Evolutionary conservation across 176 grass and related monocot species (phyloP), one percentile per base, ranked within the genome.

Genomic region (Oryza longistaminata): DNA sequence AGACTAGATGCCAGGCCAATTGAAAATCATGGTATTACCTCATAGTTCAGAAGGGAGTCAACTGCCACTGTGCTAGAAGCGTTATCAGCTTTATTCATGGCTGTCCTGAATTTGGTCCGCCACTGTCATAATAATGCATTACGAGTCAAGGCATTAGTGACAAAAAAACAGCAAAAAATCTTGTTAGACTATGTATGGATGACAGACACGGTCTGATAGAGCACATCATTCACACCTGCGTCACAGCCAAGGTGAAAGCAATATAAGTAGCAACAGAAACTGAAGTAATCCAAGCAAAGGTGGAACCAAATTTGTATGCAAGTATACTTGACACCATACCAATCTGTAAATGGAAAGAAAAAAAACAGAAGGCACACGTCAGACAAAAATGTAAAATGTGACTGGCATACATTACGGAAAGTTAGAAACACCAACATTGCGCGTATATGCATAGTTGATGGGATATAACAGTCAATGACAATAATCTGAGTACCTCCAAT

Each of bases 271-370:
- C 93, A 85, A 98, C 96, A 64, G 96, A 98, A 86, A 90, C 68
- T 85, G 96, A 98, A 71, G 96, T 98, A 81, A 98, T 98, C 96
- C 96, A 98, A 95, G 91, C 93, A 91, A 98, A 98, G 86, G 83
- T 86, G 70, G 96, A 85, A 80, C 96, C 96, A 87, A 94, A 98
- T 33, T 86, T 90, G 90, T 98, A 98, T 2, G 96, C 96, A 71
- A 98, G 96, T 86, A 98, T 95, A 74, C 92, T 71, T 82, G 96
- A 98, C 58, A 98, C 96, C 96, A 98, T 94, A 31, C 73, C 90
- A 58, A 98, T 98, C 96, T 98, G 85, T 70, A 85, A 87, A 90
- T 81, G 16, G 75, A 60, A 83, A 78, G 78, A 10, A 71, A 12
- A 71, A 71, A 62, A 81, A 50, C 33, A 74, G 31, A 84, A 61